Conservation (phyloP, 2,329 filamentous ascomycete genomes). For the Fusarium illudens region DNA sequence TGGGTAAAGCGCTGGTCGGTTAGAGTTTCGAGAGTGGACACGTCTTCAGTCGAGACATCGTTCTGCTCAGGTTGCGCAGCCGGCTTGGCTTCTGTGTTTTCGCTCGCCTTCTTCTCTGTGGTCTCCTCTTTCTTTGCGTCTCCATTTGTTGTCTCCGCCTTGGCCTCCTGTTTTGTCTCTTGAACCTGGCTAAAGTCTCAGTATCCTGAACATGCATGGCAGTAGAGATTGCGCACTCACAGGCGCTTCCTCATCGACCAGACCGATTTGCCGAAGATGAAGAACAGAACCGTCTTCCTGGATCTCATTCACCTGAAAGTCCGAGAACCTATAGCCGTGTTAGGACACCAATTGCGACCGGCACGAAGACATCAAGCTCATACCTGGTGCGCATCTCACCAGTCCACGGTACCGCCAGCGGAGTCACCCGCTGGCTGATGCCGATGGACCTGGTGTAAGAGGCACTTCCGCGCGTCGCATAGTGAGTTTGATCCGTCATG, state of each 20-base stretch:
- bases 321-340: slow-evolving; percentile 71
- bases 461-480: slow-evolving; percentile 44
- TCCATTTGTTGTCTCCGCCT: slow-evolving; percentile 13
- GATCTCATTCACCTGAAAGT: slow-evolving; percentile 94
- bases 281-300: slow-evolving; percentile 77
- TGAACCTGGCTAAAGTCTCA: slow-evolving; percentile 23
- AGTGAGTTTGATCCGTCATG: slow-evolving; percentile 47
- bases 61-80: slow-evolving; percentile 31
- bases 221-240: slow-evolving; percentile 5
- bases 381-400: slow-evolving; percentile 53
- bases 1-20: slow-evolving; percentile 52
- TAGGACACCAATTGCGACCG: slow-evolving; percentile 16
- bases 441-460: slow-evolving; percentile 49
- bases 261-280: slow-evolving; percentile 67
- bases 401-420: slow-evolving; percentile 49
- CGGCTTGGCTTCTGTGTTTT: slow-evolving; percentile 29
- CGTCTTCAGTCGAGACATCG: slow-evolving; percentile 47
- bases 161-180: slow-evolving; percentile 26
- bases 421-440: slow-evolving; percentile 52
- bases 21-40: slow-evolving; percentile 50
- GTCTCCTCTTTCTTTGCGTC: slow-evolving; percentile 24
- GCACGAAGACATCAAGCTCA: slow-evolving; percentile 7
- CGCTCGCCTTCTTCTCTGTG: slow-evolving; percentile 27
- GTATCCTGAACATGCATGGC: not conserved
- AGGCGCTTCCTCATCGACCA: slow-evolving; percentile 31